phyloP scores from a whole-genome alignment of 352 stramenopile species.

The Globisporangium lucens region DNA sequence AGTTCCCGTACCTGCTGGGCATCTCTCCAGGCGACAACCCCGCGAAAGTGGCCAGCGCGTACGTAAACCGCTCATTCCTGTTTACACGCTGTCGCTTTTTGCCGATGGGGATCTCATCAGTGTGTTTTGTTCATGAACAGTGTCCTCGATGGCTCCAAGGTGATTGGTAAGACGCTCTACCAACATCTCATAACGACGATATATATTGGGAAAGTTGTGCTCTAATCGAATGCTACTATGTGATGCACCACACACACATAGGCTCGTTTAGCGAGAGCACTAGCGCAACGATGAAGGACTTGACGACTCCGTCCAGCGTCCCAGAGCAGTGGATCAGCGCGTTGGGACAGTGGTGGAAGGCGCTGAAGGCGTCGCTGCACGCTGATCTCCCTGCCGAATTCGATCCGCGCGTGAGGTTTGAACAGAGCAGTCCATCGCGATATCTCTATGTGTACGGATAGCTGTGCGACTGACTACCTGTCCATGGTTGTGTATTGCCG shows the following conservation, averaged over 20 bases:
- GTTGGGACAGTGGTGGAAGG: slow-evolving; percentile 36
- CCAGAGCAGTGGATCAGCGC: slow-evolving; percentile 24
- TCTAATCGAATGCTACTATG: neutral
- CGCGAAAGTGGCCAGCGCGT: slow-evolving; percentile 27
- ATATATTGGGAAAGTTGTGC: neutral
- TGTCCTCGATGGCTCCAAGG: slow-evolving; percentile 15
- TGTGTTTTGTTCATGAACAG: slow-evolving; percentile 1
- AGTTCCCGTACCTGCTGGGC: slow-evolving; percentile 67
- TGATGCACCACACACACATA: neutral
- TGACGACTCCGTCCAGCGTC: slow-evolving; percentile 25
- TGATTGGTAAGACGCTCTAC: slow-evolving; percentile 11
- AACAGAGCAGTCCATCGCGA: no score
- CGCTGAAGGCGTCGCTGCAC: slow-evolving; percentile 39
- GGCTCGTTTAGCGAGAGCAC: slow-evolving; percentile 41
- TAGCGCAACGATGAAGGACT: slow-evolving; percentile 24
- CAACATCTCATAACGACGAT: neutral
- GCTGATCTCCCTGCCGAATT: slow-evolving; percentile 44
- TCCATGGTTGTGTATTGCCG: neutral
- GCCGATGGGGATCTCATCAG: neutral
- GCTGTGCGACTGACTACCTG: neutral
- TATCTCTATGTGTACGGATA: neutral
- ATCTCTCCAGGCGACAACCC: slow-evolving; percentile 57
- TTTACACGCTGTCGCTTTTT: neutral
- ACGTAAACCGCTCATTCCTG: slow-evolving; percentile 1
- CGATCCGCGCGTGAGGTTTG: slow-evolving; percentile 26